Evolutionary conservation across 768 basidiomycete species (phyloP).

Genomic region (Pleurotus pulmonarius): DNA sequence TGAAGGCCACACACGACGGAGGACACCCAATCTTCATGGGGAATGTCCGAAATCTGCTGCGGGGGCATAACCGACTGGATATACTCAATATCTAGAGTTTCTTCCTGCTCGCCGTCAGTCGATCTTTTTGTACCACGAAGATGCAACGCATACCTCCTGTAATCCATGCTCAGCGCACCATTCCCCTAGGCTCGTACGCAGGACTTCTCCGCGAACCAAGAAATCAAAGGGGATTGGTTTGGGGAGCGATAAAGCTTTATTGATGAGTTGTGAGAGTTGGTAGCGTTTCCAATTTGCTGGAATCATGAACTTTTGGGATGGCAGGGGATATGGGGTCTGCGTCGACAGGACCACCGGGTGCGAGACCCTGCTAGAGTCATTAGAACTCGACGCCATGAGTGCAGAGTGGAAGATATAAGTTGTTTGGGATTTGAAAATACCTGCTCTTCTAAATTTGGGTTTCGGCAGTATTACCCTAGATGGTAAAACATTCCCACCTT

Average conservation of each 20-base stretch:
- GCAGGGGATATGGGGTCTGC: conserved; percentile 68
- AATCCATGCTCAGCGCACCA: conserved; percentile 71
- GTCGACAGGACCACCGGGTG: conserved; percentile 74
- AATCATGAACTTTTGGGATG: conserved; percentile 88
- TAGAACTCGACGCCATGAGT: neutral
- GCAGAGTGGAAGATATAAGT: too few species aligned
- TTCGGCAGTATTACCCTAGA: too few species aligned
- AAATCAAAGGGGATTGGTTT: conserved; percentile 92
- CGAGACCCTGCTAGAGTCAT: conserved; percentile 20
- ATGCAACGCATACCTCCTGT: conserved; percentile 54
- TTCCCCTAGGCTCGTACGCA: conserved; percentile 66
- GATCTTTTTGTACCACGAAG: neutral
- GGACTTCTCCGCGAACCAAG: conserved; percentile 76
- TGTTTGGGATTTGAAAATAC: too few species aligned
- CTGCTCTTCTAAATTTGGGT: too few species aligned
- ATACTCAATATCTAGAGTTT: conserved; percentile 90
- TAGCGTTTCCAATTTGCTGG: conserved; percentile 90
- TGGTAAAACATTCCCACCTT: too few species aligned
- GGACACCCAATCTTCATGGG: conserved; percentile 95
- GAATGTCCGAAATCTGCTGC: conserved; percentile 70
- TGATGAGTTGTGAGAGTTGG: conserved; percentile 94
- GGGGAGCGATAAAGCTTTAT: conserved; percentile 79
- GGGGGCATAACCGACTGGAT: conserved; percentile 88
- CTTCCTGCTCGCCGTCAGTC: conserved; percentile 50
- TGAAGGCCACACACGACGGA: conserved; percentile 60